Evolutionary conservation across 768 basidiomycete genomes (phyloP).

Genomic region (Boletellus ananas): DNA sequence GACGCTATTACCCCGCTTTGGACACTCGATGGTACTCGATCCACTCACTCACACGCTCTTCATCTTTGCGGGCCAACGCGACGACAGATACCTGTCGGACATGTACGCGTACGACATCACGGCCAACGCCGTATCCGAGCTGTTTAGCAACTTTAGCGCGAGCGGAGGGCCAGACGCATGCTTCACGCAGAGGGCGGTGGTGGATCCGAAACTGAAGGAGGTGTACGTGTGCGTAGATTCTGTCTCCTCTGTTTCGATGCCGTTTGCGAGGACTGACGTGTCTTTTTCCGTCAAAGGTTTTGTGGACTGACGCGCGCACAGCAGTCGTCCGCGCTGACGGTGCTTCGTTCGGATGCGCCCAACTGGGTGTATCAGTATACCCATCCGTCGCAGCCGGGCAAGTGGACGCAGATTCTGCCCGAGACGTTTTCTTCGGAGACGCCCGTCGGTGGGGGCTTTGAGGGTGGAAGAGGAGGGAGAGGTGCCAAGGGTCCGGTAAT

Average conservation of each 20-base stretch:
- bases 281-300: slow-evolving; percentile 34
- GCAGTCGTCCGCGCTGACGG: slow-evolving; percentile 37
- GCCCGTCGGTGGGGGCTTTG: neutral
- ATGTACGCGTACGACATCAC: slow-evolving; percentile 71
- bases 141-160: slow-evolving; percentile 59
- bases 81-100: slow-evolving; percentile 64
- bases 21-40: slow-evolving; percentile 82
- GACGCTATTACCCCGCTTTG: slow-evolving; percentile 58
- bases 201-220: slow-evolving; percentile 59
- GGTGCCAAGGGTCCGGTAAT: neutral
- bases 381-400: slow-evolving; percentile 47
- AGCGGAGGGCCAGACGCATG: slow-evolving; percentile 66
- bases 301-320: slow-evolving; percentile 53
- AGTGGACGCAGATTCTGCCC: slow-evolving; percentile 59
- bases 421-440: slow-evolving; percentile 19
- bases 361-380: slow-evolving; percentile 70
- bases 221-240: slow-evolving; percentile 61
- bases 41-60: slow-evolving; percentile 53
- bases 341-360: slow-evolving; percentile 45
- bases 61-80: slow-evolving; percentile 72
- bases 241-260: neutral
- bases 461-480: neutral
- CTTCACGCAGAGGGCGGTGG: slow-evolving; percentile 71
- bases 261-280: neutral
- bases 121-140: slow-evolving; percentile 53